These are phyloP conservation scores for Penicillium angulare DNA, from an alignment of 495 filamentous ascomycete species.

Conservation along the genomic window DNA sequence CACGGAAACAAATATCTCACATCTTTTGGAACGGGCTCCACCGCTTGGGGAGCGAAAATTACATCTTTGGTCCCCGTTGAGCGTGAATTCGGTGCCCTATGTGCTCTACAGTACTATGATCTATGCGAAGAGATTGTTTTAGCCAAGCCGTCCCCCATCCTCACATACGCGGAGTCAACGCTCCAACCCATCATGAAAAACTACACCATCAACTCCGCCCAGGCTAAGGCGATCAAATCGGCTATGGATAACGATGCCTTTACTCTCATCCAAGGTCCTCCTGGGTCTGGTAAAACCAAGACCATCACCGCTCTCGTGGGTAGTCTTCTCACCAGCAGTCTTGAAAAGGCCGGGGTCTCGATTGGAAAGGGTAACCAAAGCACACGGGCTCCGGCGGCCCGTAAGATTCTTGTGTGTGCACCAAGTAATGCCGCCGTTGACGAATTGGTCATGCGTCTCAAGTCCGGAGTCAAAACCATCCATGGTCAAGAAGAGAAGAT, in stretches of 20 bases:
- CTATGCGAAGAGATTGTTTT: constrained; percentile 85
- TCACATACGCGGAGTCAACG: constrained; percentile 70
- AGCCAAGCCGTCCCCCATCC: constrained; percentile 84
- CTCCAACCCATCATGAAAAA: constrained; percentile 64
- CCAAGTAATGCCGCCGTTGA: constrained; percentile 98
- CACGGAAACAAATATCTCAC: constrained; percentile 50
- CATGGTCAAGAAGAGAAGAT: constrained; percentile 69
- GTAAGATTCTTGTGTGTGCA: constrained; percentile 92
- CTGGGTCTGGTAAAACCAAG: constrained; percentile 96
- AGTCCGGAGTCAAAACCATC: constrained; percentile 77
- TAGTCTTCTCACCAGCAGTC: constrained; percentile 67
- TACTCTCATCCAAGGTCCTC: constrained; percentile 92
- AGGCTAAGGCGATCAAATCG: constrained; percentile 89
- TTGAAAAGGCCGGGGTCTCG: constrained; percentile 39
- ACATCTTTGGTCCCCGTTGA: constrained; percentile 89
- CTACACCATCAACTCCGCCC: constrained; percentile 83
- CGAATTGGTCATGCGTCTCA: constrained; percentile 90
- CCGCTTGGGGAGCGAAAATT: constrained; percentile 74
- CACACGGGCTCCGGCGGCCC: constrained; percentile 43
- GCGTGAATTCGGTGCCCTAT: constrained; percentile 88
- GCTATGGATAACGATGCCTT: constrained; percentile 94
- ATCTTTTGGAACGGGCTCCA: constrained; percentile 54
- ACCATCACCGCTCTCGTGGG: constrained; percentile 97
- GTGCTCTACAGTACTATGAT: constrained; percentile 91
- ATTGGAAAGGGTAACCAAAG: constrained; percentile 15